A percentile compares a stretch with the other conserved stretches of the same genome.
Evolutionary conservation across 2,329 filamentous ascomycete genomes (phyloP).

Genomic region (Sarocladium strictum): DNA sequence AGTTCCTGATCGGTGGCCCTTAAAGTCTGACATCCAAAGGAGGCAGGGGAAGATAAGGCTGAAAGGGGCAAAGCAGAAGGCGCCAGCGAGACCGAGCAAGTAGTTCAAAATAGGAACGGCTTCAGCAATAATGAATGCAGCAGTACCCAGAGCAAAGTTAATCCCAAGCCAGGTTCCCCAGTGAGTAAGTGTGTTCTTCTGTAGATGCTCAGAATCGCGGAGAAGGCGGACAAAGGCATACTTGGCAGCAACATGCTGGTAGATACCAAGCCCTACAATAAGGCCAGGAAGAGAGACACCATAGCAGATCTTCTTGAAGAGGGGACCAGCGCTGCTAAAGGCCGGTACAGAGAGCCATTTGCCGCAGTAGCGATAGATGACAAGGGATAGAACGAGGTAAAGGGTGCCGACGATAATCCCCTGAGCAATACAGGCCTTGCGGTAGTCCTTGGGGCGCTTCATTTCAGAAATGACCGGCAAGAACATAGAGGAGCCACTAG

Average conservation of each 20-base stretch:
- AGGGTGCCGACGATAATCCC: slow-evolving; percentile 22
- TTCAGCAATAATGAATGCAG: slow-evolving; percentile 11
- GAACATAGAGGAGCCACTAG: slow-evolving; percentile 29
- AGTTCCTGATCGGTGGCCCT: neutral
- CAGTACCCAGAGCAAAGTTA: neutral
- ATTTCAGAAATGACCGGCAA: slow-evolving; percentile 29
- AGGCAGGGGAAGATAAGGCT: neutral
- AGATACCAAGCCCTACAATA: slow-evolving; percentile 18
- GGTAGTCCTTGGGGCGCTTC: slow-evolving; percentile 23
- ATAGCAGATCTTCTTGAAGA: slow-evolving; percentile 38
- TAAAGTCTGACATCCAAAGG: neutral
- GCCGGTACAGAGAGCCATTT: no score
- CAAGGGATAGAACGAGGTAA: slow-evolving; percentile 27
- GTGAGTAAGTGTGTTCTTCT: slow-evolving; percentile 21
- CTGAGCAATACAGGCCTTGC: slow-evolving; percentile 20
- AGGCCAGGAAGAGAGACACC: slow-evolving; percentile 26
- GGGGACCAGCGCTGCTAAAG: slow-evolving; percentile 33
- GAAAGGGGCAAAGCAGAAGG: neutral
- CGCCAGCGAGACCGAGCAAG: neutral
- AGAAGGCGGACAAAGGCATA: slow-evolving; percentile 21
- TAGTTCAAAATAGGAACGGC: slow-evolving; percentile 10
- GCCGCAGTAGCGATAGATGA: slow-evolving; percentile 40
- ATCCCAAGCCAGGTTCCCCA: slow-evolving; percentile 22
- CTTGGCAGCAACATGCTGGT: slow-evolving; percentile 23
- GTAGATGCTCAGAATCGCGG: slow-evolving; percentile 23